These are phyloP conservation scores for Stereocaulon alpinum DNA, from an alignment of 495 filamentous ascomycete genomes.

Conservation along the genomic window DNA sequence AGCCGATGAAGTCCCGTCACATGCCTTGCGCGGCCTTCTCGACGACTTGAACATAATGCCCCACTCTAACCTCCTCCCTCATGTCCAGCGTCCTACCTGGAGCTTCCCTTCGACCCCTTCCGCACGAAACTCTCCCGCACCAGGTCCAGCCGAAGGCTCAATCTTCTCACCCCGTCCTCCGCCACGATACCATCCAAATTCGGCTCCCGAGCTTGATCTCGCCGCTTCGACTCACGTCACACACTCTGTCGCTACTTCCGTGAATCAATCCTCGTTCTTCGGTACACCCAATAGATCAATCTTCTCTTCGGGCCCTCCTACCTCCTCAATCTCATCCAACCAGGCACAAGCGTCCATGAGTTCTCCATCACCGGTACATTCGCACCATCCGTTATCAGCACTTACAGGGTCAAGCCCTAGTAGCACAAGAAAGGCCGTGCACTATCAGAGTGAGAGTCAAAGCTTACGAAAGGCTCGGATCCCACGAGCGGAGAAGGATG, in stretches of 20 bases:
- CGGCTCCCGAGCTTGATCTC: slow-evolving; percentile 21
- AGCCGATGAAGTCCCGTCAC: slow-evolving; percentile 23
- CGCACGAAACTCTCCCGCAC: slow-evolving; percentile 16
- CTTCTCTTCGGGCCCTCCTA: slow-evolving; percentile 31
- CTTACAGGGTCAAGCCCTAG: slow-evolving; percentile 18
- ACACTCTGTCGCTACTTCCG: not conserved
- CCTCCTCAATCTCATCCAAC: slow-evolving; percentile 28
- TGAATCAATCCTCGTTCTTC: slow-evolving; percentile 24
- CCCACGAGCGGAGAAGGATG: slow-evolving; percentile 29
- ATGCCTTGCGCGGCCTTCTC: slow-evolving; percentile 19
- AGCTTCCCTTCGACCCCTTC: slow-evolving; percentile 17
- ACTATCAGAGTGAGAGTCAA: slow-evolving; percentile 19
- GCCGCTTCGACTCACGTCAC: slow-evolving; percentile 10
- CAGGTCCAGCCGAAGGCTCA: slow-evolving; percentile 15
- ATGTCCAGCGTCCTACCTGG: slow-evolving; percentile 20
- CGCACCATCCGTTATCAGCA: slow-evolving; percentile 23
- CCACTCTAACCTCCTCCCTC: slow-evolving; percentile 5
- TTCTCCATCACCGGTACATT: slow-evolving; percentile 21
- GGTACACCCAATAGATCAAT: slow-evolving; percentile 29
- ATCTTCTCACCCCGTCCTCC: slow-evolving; percentile 22
- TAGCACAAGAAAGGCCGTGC: slow-evolving; percentile 17
- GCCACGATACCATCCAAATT: slow-evolving; percentile 12
- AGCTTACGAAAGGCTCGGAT: slow-evolving; percentile 17
- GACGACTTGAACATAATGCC: slow-evolving; percentile 17
- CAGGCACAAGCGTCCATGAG: slow-evolving; percentile 31